Evolutionary conservation across 2,329 filamentous ascomycete genomes (phyloP), one percentile per base, ranked within the genome.

Genomic region (Samsoniella hepiali): DNA sequence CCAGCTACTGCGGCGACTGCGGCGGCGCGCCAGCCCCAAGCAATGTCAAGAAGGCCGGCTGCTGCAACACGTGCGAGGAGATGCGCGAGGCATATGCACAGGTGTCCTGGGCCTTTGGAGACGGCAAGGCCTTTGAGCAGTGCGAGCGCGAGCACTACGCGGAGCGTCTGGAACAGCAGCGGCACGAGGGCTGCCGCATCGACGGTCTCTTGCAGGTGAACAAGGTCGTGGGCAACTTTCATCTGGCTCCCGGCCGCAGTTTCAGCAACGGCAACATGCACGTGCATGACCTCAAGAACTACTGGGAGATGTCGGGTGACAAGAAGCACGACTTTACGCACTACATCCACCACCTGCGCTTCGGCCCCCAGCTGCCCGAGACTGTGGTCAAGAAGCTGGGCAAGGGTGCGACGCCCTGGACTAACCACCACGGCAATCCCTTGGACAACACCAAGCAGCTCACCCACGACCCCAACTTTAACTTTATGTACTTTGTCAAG

Each of bases 401-500:
- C 69, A 74, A 76, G 64, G 75, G 76, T 10, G 51, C 51, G 7
- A 81, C 78, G 72, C 83, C 80, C 65, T 97, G 91, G 91, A 92
- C 90, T 11, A 93, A 92, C 76, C 91, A 97, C 77, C 93, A 98
- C 76, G 78, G 91, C 69, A 97, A 98, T 77, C 95, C 95, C 5
- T 86, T 99, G 5, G 96, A 99, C 72, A 83, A 84, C 60, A 91
- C 89, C 3, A 80, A 84, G 67, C 93, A 98, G 80, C 78, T 82
- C 59, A 96, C 92, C 2, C 80, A 84, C 42, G 93, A 97, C 72
- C 86, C 91, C 69, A 90, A 90, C 67, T 97, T 84, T 82, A 99
- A 97, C 81, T 99, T 89, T 77, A 97, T 98, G 92, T 99, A 99
- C 82, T 99, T 99, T 77, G 84, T 99, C 77, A 99, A 99, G 82